Base-by-base conservation (phyloP, 108 stramenopile species). In the Cyclotella cryptica region DNA sequence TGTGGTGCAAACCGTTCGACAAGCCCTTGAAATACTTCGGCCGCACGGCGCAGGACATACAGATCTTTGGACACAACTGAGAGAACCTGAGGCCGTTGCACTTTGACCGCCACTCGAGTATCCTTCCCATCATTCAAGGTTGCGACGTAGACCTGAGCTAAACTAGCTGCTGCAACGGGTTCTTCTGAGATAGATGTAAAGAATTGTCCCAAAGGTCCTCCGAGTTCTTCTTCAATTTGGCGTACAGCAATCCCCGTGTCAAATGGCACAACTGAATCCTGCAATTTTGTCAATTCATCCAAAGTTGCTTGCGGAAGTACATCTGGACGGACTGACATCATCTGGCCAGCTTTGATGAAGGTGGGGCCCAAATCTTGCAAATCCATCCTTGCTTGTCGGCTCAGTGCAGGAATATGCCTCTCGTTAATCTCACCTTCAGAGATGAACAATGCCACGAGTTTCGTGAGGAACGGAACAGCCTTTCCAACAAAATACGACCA, bases 321-420 rank as follows among this genome's bases (percentile, higher is more conserved):
- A 81, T 98, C 97, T 3, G 97, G 96, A 15, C 97, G 77, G 1
- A 98, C 96, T 53, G 80, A 84, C 92, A 98, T 94, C 89, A 96
- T 96, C 81, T 79, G 75, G 10, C 88, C 86, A 26, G 82, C 79
- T 82, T 93, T 93, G 69, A 93, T 86, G 40, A 77, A 96, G 30
- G 98, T 97, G 0, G 98, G 95, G 0, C 98, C 98, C 0, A 98
- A 84, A 77, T 98, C 95, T 68, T 97, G 96, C 75, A 97, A 80
- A 77, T 97, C 94, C 60, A 95, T 53, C 19, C 97, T 81, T 1
- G 96, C 94, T 73, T 96, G 92, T 65, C 83, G 65, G 27, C 91
- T 90, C 68, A 98, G 78, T 39, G 58, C 77, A 5, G 91, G 94
- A 79, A 95, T 92, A 66, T 97, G 91, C 17, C 81, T 71, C 42